Evolutionary conservation across 129 eudicot species (phyloP).

Genomic region (Gnaphalium uliginosum): DNA sequence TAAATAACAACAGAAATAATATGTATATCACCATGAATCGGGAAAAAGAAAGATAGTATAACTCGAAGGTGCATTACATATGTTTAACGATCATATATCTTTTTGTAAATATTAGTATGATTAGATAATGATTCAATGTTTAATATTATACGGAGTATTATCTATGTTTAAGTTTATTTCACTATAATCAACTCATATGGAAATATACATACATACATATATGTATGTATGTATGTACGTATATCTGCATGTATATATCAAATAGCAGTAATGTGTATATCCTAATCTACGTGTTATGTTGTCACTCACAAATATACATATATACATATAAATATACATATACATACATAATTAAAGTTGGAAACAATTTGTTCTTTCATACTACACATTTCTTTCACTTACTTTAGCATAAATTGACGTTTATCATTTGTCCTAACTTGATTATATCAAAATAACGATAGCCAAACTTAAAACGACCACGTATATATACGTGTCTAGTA

Average conservation of each 20-base stretch:
- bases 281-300: constrained; percentile 30
- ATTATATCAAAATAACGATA: constrained; percentile 1
- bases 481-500: neutral
- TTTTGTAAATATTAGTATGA: too few species aligned
- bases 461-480: neutral
- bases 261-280: constrained; percentile 1
- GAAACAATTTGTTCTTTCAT: constrained; percentile 22
- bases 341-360: constrained; percentile 2
- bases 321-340: neutral
- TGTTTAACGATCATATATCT: too few species aligned
- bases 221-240: too few species aligned
- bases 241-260: neutral
- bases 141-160: too few species aligned
- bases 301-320: constrained; percentile 23
- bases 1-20: too few species aligned
- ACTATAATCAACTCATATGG: too few species aligned
- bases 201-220: too few species aligned
- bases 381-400: constrained; percentile 31
- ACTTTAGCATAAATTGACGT: constrained; percentile 47
- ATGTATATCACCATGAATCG: too few species aligned
- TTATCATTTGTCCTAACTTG: constrained; percentile 16
- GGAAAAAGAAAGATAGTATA: too few species aligned
- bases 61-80: too few species aligned
- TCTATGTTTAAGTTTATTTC: too few species aligned
- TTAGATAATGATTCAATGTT: too few species aligned